phyloP scores from a whole-genome alignment of 139 green algal genomes.

The Coccomyxa sp. region DNA sequence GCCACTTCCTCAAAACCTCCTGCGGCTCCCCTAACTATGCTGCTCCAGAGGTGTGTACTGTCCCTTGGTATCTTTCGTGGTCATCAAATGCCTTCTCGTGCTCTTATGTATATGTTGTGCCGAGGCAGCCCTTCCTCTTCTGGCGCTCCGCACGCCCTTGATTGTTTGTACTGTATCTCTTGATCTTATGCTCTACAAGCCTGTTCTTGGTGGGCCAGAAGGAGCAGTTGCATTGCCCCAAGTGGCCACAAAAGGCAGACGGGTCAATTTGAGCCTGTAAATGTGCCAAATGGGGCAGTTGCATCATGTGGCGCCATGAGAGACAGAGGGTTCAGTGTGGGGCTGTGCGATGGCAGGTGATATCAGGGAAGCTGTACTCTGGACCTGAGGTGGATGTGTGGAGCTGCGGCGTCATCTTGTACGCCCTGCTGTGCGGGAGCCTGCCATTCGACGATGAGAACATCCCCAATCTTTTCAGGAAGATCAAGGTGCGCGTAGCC shows the following conservation, averaged over 20 bases:
- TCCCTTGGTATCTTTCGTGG: background rate
- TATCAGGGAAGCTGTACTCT: slow-evolving; percentile 93
- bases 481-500: slow-evolving; percentile 83
- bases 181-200: no score
- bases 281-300: no score
- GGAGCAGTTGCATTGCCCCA: no score
- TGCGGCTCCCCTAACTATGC: slow-evolving; percentile 98
- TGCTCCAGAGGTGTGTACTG: slow-evolving; percentile 79
- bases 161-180: no score
- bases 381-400: slow-evolving; percentile 99
- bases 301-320: no score
- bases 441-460: slow-evolving; percentile 99
- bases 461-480: slow-evolving; percentile 99
- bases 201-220: no score
- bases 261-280: no score
- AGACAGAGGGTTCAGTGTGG: no score
- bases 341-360: slow-evolving; percentile 65
- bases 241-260: no score
- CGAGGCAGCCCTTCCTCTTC: no score
- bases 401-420: slow-evolving; percentile 98
- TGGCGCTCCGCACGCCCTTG: no score
- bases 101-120: no score
- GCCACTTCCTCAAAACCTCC: slow-evolving; percentile 97
- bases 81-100: background rate
- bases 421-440: slow-evolving; percentile 95